A percentile compares a stretch with the other conserved stretches of the same genome.
phyloP scores from a whole-genome alignment of 2,329 filamentous ascomycete genomes.

The Penicillium sp. region DNA sequence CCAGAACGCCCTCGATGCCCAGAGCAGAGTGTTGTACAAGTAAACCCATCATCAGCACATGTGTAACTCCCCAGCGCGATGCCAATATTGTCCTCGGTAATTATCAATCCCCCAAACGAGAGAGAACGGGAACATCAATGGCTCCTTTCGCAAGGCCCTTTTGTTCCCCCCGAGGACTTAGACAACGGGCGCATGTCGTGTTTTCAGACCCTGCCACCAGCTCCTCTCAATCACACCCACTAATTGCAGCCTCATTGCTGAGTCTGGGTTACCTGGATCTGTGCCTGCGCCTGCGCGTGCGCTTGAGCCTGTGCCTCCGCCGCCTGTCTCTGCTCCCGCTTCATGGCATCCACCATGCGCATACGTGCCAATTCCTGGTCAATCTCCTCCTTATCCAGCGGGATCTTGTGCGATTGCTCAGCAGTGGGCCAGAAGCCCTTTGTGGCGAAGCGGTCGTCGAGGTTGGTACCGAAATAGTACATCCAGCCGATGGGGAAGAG shows the following conservation, averaged over 20 bases:
- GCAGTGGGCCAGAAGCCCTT: conserved; percentile 89
- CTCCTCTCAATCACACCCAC: background rate
- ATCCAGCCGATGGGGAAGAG: conserved; percentile 98
- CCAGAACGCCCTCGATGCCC: conserved; percentile 31
- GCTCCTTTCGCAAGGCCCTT: background rate
- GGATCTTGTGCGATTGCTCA: conserved; percentile 53
- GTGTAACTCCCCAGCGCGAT: conserved; percentile 15
- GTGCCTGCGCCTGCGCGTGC: conserved; percentile 14
- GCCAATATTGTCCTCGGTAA: background rate
- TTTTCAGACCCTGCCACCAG: background rate
- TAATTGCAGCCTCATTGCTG: conserved; percentile 14
- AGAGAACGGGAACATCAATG: background rate
- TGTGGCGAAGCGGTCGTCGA: conserved; percentile 85
- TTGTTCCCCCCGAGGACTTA: background rate
- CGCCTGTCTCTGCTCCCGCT: conserved; percentile 48
- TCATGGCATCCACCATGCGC: conserved; percentile 49
- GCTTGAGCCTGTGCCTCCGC: conserved; percentile 19
- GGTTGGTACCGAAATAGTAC: conserved; percentile 99
- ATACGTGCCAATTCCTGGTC: conserved; percentile 74
- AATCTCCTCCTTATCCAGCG: conserved; percentile 59
- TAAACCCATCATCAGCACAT: conserved; percentile 15
- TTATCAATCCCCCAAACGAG: background rate
- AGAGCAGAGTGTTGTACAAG: conserved; percentile 37
- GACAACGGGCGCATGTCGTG: background rate
- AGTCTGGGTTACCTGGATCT: conserved; percentile 19